These are phyloP conservation scores for Claviceps africana DNA, from an alignment of 2,329 filamentous ascomycete genomes.

Conservation along the genomic window DNA sequence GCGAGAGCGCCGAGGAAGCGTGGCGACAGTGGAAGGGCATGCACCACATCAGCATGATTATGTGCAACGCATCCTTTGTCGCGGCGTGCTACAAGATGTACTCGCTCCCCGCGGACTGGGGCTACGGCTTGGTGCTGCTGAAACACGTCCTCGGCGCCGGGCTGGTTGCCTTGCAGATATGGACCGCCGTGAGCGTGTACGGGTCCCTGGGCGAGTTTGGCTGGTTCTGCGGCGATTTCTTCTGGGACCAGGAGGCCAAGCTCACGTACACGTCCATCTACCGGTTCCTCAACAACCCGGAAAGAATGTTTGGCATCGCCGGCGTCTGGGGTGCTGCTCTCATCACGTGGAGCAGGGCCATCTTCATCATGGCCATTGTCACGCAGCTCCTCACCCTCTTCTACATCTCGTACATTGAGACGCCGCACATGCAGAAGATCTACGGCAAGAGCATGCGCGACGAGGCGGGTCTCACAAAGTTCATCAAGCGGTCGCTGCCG, in stretches of 20 bases:
- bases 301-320: constrained; percentile 82
- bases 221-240: constrained; percentile 99
- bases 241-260: constrained; percentile 79
- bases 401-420: constrained; percentile 88
- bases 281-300: constrained; percentile 93
- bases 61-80: constrained; percentile 80
- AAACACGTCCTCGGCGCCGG: constrained; percentile 74
- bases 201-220: constrained; percentile 94
- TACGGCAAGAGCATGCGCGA: constrained; percentile 74
- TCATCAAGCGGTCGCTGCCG: constrained; percentile 74
- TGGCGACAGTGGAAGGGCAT: constrained; percentile 97
- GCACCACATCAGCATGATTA: constrained; percentile 81
- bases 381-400: constrained; percentile 74
- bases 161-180: constrained; percentile 74
- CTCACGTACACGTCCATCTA: constrained; percentile 96
- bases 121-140: constrained; percentile 68
- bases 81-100: constrained; percentile 97
- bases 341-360: constrained; percentile 76
- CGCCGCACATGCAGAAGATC: constrained; percentile 95
- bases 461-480: constrained; percentile 85
- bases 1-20: constrained; percentile 77
- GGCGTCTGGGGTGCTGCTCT: constrained; percentile 92
- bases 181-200: constrained; percentile 88
- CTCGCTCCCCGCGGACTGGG: constrained; percentile 71
- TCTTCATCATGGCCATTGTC: constrained; percentile 74